Evolutionary conservation across 192 early-diverging fungal species (phyloP).

Genomic region (Mortierella alpina): DNA sequence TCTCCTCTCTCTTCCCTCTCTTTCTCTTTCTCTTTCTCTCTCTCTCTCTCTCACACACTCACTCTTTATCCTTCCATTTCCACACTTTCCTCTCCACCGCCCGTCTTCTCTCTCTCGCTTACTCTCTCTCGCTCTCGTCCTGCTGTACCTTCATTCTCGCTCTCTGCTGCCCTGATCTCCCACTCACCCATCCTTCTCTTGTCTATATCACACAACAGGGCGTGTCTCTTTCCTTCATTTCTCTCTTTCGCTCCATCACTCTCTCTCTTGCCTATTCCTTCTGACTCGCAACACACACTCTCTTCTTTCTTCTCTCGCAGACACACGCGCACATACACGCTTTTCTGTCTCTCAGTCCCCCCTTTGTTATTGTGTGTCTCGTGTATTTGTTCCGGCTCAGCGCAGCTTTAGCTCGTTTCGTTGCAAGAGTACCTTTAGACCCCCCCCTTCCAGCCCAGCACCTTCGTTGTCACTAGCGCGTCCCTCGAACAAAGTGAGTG

Average conservation of each 20-base stretch:
- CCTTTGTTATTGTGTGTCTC: too few species aligned
- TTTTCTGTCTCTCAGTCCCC: too few species aligned
- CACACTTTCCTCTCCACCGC: not conserved
- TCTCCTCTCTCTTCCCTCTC: not conserved
- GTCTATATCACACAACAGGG: not conserved
- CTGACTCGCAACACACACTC: too few species aligned
- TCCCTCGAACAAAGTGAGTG: too few species aligned
- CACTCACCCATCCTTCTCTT: not conserved
- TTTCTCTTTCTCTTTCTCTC: not conserved
- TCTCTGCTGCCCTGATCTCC: not conserved
- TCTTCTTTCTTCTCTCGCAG: too few species aligned
- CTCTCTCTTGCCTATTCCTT: not conserved
- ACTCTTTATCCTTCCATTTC: not conserved
- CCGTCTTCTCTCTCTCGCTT: not conserved
- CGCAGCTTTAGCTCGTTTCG: too few species aligned
- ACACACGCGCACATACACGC: too few species aligned
- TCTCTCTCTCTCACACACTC: not conserved
- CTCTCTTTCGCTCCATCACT: not conserved
- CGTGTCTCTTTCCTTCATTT: not conserved
- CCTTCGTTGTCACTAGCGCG: too few species aligned
- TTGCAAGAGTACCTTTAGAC: too few species aligned
- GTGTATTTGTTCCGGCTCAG: too few species aligned
- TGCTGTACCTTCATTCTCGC: not conserved
- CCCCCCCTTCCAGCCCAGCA: too few species aligned
- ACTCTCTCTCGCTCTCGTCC: constrained; percentile 1